These are phyloP conservation scores for Podila epigama DNA, from an alignment of 192 early-diverging fungal genomes.

Conservation along the genomic window DNA sequence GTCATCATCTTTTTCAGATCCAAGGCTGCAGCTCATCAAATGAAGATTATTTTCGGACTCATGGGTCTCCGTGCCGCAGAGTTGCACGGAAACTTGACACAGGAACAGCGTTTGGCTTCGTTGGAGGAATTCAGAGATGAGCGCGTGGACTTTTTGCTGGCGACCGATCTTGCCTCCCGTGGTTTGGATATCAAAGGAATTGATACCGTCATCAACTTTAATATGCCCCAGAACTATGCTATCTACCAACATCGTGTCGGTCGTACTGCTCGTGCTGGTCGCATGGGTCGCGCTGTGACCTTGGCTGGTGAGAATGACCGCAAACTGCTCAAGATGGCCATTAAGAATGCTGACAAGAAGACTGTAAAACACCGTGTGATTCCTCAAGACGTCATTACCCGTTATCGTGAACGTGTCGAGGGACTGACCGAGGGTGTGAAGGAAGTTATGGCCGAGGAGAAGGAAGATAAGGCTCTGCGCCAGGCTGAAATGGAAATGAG, in stretches of 20 bases:
- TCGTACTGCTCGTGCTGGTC: conserved; percentile 93
- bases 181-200: conserved; percentile 98
- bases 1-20: conserved; percentile 94
- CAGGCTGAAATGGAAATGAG: conserved; percentile 92
- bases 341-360: conserved; percentile 81
- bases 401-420: conserved; percentile 78
- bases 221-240: conserved; percentile 92
- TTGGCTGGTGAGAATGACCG: conserved; percentile 94
- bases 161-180: conserved; percentile 95
- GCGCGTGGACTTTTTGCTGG: conserved; percentile 88
- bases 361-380: conserved; percentile 92
- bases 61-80: conserved; percentile 88
- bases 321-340: conserved; percentile 88
- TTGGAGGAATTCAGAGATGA: conserved; percentile 90
- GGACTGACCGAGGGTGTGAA: conserved; percentile 72
- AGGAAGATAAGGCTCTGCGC: conserved; percentile 80
- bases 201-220: conserved; percentile 98
- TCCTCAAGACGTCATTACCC: conserved; percentile 74
- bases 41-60: conserved; percentile 97
- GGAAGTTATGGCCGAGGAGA: conserved; percentile 73
- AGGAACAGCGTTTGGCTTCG: conserved; percentile 89
- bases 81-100: conserved; percentile 94
- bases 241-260: conserved; percentile 97
- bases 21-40: conserved; percentile 96
- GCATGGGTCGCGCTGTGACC: conserved; percentile 84